A percentile compares a stretch with the other conserved stretches of the same genome.
phyloP scores from a whole-genome alignment of 2,329 filamentous ascomycete genomes.

The Penicillium sp. region DNA sequence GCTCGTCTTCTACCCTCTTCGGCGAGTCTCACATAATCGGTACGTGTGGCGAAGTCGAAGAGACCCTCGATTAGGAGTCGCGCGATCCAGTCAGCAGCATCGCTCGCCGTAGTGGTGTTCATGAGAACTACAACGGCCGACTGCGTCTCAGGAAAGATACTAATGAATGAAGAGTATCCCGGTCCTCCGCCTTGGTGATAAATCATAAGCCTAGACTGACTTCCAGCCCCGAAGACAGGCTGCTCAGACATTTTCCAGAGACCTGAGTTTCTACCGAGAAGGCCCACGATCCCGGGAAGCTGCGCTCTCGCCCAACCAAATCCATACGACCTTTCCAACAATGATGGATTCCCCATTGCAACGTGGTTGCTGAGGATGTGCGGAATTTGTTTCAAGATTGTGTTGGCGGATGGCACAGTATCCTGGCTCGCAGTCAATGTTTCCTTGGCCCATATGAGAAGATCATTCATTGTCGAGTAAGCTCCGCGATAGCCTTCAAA shows the following conservation, averaged over 20 bases:
- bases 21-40: neutral
- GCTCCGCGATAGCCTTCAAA: constrained; percentile 1
- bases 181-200: constrained; percentile 5
- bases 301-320: constrained; percentile 4
- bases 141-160: constrained; percentile 6
- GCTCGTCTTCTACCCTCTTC: neutral
- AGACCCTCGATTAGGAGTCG: neutral
- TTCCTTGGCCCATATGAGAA: constrained; percentile 1
- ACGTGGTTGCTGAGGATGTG: neutral
- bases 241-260: neutral
- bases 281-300: neutral
- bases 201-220: neutral
- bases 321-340: neutral
- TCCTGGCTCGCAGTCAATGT: constrained; percentile 1
- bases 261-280: neutral
- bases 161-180: constrained; percentile 2
- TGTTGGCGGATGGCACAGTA: neutral
- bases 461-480: constrained; percentile 5
- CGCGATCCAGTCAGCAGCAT: constrained; percentile 3
- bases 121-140: constrained; percentile 5
- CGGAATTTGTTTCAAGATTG: neutral
- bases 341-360: neutral
- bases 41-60: neutral
- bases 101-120: neutral
- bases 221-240: neutral